Conservation (phyloP, 106 monocot genomes). For the Acorus gramineus region DNA sequence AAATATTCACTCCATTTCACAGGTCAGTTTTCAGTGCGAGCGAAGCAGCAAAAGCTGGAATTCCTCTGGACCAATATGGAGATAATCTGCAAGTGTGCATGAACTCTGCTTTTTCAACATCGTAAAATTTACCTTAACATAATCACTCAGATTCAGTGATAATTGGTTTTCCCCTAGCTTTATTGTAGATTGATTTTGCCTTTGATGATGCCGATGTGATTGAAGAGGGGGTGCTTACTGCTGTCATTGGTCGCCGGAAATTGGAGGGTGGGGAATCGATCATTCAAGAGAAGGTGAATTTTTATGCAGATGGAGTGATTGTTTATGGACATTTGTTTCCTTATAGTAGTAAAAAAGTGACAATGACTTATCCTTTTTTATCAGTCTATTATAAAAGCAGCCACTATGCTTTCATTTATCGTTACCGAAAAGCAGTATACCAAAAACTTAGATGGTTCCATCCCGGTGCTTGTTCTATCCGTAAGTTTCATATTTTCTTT, state of each 20-base stretch:
- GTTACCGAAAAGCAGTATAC: constrained; percentile 37
- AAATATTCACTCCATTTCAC: background rate
- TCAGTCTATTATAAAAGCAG: constrained; percentile 43
- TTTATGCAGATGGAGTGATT: background rate
- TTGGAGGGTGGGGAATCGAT: constrained; percentile 50
- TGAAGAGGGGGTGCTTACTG: constrained; percentile 52
- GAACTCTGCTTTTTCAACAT: background rate
- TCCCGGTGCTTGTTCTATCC: constrained; percentile 57
- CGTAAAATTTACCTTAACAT: too few species aligned
- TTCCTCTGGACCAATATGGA: constrained; percentile 37
- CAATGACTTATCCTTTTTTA: background rate
- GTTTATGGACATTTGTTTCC: too few species aligned
- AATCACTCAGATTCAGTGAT: background rate
- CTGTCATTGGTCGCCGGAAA: constrained; percentile 54
- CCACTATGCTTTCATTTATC: constrained; percentile 47
- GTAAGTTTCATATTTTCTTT: constrained; percentile 27
- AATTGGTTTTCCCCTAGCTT: background rate
- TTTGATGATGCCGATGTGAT: constrained; percentile 69
- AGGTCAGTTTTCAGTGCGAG: constrained; percentile 66
- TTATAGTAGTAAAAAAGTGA: too few species aligned
- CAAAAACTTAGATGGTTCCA: constrained; percentile 45
- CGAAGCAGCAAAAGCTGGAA: constrained; percentile 56
- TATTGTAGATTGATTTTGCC: constrained; percentile 61
- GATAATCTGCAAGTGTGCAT: constrained; percentile 51
- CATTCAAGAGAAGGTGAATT: constrained; percentile 51